phyloP scores from a whole-genome alignment of 352 stramenopile genomes.

The Phytopythium kandeliae region DNA sequence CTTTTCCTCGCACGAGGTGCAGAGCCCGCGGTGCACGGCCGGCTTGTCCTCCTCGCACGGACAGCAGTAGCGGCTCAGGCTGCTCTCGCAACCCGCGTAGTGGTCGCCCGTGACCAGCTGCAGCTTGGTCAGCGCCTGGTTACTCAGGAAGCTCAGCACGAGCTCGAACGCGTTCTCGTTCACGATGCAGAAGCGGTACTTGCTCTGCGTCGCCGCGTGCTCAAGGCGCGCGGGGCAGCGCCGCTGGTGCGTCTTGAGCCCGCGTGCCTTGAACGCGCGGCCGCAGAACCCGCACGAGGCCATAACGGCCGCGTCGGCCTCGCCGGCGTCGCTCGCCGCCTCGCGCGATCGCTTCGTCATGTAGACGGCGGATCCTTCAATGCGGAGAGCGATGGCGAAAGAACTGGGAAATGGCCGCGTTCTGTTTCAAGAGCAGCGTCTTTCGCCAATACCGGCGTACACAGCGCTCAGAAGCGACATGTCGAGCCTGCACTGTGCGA shows the following conservation, averaged over 20 bases:
- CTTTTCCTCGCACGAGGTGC: conserved; percentile 6
- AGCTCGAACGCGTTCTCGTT: conserved; percentile 11
- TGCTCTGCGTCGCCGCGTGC: neutral
- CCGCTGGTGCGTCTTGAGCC: conserved; percentile 6
- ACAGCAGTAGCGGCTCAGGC: conserved; percentile 14
- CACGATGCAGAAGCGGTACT: conserved; percentile 14
- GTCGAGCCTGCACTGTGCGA: no score
- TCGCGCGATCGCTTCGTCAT: neutral
- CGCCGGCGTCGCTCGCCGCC: neutral
- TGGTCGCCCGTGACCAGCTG: conserved; percentile 17
- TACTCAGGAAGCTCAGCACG: conserved; percentile 15
- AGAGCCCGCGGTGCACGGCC: conserved; percentile 7
- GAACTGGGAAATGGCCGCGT: no score
- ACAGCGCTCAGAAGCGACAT: no score
- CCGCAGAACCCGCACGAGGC: conserved; percentile 8
- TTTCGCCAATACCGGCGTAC: no score
- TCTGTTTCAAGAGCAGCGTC: no score
- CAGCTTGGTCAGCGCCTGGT: conserved; percentile 25
- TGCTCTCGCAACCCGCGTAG: conserved; percentile 10
- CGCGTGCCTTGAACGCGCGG: conserved; percentile 1
- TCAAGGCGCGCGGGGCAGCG: neutral
- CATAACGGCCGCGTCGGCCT: neutral
- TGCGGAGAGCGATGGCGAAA: no score
- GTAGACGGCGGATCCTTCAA: no score
- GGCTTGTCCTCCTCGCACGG: conserved; percentile 25